A percentile compares a stretch with the other conserved stretches of the same genome.
These are phyloP conservation scores for Nannizziopsis arthrosporioides DNA, from an alignment of 2,329 filamentous ascomycete genomes.

Conservation along the genomic window DNA sequence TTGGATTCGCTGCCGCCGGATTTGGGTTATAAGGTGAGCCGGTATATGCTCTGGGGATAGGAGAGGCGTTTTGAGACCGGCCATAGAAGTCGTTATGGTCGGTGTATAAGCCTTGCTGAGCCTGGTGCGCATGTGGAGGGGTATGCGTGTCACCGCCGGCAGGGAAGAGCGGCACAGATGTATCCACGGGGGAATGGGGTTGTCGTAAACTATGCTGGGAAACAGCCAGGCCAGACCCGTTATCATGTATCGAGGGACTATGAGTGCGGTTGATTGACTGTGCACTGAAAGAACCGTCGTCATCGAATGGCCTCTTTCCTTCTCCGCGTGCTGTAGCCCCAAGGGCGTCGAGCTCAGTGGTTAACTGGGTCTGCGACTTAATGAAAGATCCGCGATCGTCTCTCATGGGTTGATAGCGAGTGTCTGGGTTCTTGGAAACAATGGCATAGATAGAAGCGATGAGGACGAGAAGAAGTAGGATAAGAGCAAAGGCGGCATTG, in stretches of 20 bases:
- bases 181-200: conserved; percentile 40
- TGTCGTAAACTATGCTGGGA: conserved; percentile 21
- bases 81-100: conserved; percentile 15
- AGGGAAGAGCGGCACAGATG: conserved; percentile 38
- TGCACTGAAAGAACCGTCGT: conserved; percentile 56
- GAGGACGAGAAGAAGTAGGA: conserved; percentile 72
- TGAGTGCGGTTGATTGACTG: conserved; percentile 39
- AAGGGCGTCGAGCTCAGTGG: conserved; percentile 80
- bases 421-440: conserved; percentile 86
- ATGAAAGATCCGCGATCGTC: conserved; percentile 95
- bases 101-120: conserved; percentile 17
- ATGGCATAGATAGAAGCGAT: conserved; percentile 68
- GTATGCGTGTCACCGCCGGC: conserved; percentile 29
- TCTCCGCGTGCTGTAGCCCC: conserved; percentile 82
- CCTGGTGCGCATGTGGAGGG: conserved; percentile 33
- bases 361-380: conserved; percentile 80
- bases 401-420: conserved; percentile 89
- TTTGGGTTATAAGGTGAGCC: conserved; percentile 25
- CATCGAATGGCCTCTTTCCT: conserved; percentile 60
- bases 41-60: conserved; percentile 25
- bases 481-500: conserved; percentile 71
- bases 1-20: conserved; percentile 20
- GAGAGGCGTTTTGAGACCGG: conserved; percentile 22
- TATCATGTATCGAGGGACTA: conserved; percentile 16
- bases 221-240: conserved; percentile 12